These are phyloP conservation scores for Lithospermum erythrorhizon DNA, from an alignment of 257 asterid species.

Conservation along the genomic window DNA sequence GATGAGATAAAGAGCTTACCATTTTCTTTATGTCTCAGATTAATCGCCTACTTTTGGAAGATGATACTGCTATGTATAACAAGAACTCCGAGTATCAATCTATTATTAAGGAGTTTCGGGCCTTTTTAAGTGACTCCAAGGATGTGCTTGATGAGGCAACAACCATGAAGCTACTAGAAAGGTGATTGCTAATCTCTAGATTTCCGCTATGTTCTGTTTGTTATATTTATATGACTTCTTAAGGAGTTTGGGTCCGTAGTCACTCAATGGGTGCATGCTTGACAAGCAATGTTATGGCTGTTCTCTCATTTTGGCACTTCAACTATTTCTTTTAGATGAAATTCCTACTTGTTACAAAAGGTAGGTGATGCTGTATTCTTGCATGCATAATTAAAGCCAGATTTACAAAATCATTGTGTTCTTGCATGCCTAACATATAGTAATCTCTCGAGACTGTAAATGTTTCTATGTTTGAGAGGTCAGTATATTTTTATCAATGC, in stretches of 20 bases:
- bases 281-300: too few relatives aligned
- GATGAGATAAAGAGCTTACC: not conserved
- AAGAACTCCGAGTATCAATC: slow-evolving; percentile 56
- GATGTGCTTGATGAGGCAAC: slow-evolving; percentile 97
- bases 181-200: slow-evolving; percentile 30
- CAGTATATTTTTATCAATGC: not conserved
- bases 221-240: too few relatives aligned
- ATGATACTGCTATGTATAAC: slow-evolving; percentile 46
- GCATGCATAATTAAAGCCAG: not conserved
- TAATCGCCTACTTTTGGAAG: slow-evolving; percentile 82
- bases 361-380: not conserved
- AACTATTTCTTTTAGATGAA: too few relatives aligned
- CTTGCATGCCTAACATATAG: too few relatives aligned
- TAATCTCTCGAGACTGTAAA: not conserved
- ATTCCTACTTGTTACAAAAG: too few relatives aligned
- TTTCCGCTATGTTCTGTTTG: not conserved
- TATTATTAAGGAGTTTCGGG: slow-evolving; percentile 69
- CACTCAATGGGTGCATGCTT: too few relatives aligned
- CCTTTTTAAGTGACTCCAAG: slow-evolving; percentile 88
- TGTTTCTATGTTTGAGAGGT: not conserved
- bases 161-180: slow-evolving; percentile 82
- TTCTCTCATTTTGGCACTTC: too few relatives aligned
- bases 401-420: too few relatives aligned
- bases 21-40: slow-evolving; percentile 36
- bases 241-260: too few relatives aligned